A percentile compares a stretch with the other conserved stretches of the same genome.
Evolutionary conservation across 805 yeast genomes (phyloP).

Genomic region (Starmerella apis): DNA sequence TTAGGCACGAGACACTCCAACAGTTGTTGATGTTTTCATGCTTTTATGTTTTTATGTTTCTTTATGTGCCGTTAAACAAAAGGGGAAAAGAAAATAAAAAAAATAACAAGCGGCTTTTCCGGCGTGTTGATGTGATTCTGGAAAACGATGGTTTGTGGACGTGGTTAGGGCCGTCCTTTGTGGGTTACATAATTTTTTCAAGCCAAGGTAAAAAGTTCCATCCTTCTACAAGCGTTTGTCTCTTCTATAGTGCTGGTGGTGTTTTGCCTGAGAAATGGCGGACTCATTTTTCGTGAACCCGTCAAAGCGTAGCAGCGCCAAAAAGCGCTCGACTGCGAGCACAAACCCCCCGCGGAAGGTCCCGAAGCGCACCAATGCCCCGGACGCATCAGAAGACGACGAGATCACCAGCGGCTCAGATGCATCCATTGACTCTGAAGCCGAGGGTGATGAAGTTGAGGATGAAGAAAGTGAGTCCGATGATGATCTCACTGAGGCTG

Average conservation of each 20-base stretch:
- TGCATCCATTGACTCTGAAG: slow-evolving; percentile 9
- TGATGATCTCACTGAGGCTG: slow-evolving; percentile 68
- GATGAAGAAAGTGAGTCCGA: slow-evolving; percentile 73
- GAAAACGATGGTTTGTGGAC: neutral
- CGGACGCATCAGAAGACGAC: slow-evolving; percentile 17
- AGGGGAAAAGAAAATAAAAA: no score
- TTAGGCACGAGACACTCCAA: no score
- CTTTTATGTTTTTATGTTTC: no score
- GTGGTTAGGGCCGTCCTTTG: neutral
- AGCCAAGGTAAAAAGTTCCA: slow-evolving; percentile 1
- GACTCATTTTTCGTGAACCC: slow-evolving; percentile 23
- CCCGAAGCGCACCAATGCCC: neutral
- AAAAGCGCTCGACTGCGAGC: slow-evolving; percentile 9
- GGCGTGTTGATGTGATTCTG: neutral
- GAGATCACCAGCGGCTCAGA: slow-evolving; percentile 23
- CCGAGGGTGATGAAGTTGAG: slow-evolving; percentile 19
- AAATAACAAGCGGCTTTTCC: neutral
- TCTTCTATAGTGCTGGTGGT: neutral
- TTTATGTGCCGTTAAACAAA: no score
- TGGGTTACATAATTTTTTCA: slow-evolving; percentile 6
- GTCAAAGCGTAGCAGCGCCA: slow-evolving; percentile 11
- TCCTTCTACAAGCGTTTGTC: neutral
- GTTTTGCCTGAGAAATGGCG: slow-evolving; percentile 12
- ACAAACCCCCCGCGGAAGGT: neutral
- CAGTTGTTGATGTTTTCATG: no score